Evolutionary conservation across 1,284 basidiomycete genomes (phyloP).

Genomic region (Puccinia sorghi): DNA sequence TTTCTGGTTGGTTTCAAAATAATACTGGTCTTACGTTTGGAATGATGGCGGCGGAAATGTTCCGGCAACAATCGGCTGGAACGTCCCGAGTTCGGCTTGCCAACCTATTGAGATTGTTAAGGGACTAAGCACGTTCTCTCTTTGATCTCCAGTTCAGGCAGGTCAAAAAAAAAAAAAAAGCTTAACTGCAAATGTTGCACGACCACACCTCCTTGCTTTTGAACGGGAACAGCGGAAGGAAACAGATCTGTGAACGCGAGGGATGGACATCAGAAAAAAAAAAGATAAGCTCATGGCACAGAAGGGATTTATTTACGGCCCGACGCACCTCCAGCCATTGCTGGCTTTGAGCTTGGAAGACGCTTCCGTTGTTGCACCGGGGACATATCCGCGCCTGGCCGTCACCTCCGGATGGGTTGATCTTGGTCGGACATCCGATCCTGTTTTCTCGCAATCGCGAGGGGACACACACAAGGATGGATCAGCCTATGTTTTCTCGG

Average conservation of each 20-base stretch:
- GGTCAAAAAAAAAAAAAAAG: neutral
- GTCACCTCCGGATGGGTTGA: slow-evolving; percentile 27
- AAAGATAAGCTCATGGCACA: no score
- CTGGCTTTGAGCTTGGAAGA: slow-evolving; percentile 38
- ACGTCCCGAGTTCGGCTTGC: slow-evolving; percentile 27
- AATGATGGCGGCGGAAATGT: slow-evolving; percentile 21
- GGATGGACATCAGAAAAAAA: neutral
- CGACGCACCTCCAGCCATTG: slow-evolving; percentile 34
- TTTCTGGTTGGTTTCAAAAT: no score
- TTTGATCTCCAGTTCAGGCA: neutral
- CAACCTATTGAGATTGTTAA: slow-evolving; percentile 9
- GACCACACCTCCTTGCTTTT: slow-evolving; percentile 39
- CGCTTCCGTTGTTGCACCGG: slow-evolving; percentile 42
- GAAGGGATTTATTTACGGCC: neutral
- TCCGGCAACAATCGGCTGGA: slow-evolving; percentile 30
- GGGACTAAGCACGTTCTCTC: neutral
- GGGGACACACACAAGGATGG: no score
- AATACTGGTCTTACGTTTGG: slow-evolving; percentile 26
- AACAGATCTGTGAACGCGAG: slow-evolving; percentile 32
- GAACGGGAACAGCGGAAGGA: slow-evolving; percentile 27
- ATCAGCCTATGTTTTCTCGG: neutral
- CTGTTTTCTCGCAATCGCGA: slow-evolving; percentile 1
- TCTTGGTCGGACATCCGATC: slow-evolving; percentile 40
- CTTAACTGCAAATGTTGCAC: slow-evolving; percentile 42
- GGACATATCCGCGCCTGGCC: slow-evolving; percentile 45